Percentiles rank a stretch among this genome's conserved stretches.
These are phyloP conservation scores for Aureobasidium sp. DNA, from an alignment of 2,329 filamentous ascomycete genomes.

Conservation along the genomic window DNA sequence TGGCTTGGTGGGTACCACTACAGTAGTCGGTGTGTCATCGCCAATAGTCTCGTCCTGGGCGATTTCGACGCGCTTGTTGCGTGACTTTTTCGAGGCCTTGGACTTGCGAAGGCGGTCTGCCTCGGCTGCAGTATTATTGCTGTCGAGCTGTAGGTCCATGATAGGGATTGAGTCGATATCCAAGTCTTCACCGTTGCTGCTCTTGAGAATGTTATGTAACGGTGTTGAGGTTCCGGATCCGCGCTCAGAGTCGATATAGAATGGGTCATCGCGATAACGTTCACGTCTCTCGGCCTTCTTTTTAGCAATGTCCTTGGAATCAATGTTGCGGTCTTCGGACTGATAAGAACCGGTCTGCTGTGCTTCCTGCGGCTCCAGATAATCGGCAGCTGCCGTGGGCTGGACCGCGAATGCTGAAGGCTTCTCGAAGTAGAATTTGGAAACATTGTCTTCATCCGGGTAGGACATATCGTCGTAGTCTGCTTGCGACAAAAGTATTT, in stretches of 20 bases:
- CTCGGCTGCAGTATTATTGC: conserved; percentile 18
- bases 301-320: conserved; percentile 65
- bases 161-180: conserved; percentile 95
- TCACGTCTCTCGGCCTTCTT: conserved; percentile 71
- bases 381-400: conserved; percentile 35
- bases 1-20: conserved; percentile 20
- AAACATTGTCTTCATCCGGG: conserved; percentile 38
- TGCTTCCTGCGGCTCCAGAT: conserved; percentile 33
- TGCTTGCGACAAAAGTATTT: conserved; percentile 53
- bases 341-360: conserved; percentile 38
- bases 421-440: conserved; percentile 41
- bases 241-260: conserved; percentile 63
- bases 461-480: conserved; percentile 38
- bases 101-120: conserved; percentile 8
- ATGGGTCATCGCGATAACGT: conserved; percentile 86
- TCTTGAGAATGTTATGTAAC: conserved; percentile 63
- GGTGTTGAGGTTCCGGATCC: conserved; percentile 63
- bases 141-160: conserved; percentile 76
- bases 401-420: conserved; percentile 22
- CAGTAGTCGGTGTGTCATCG: conserved; percentile 22
- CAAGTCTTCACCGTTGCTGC: conserved; percentile 67
- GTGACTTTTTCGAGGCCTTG: conserved; percentile 15
- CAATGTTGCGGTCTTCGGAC: conserved; percentile 46
- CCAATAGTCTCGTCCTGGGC: conserved; percentile 43
- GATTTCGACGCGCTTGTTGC: conserved; percentile 38